Evolutionary conservation across 2,329 filamentous ascomycete species (phyloP), one percentile per base, ranked within the genome.

Genomic region (Monosporascus sp.): DNA sequence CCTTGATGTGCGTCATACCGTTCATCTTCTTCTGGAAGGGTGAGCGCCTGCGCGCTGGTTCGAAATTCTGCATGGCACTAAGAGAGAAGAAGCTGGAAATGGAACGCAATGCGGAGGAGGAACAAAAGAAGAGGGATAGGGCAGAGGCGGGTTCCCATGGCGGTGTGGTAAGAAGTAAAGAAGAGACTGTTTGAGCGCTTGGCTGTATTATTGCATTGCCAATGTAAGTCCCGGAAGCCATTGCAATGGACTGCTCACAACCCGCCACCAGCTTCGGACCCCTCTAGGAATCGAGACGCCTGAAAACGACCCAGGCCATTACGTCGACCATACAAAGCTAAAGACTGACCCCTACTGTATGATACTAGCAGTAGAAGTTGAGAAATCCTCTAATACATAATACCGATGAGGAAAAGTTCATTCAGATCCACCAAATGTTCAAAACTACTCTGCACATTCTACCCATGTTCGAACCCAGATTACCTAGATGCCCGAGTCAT

Each of bases 61-160:
- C 79, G 49, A 77, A 72, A 54, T 88, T 88, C 60, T 88, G 84
- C 60, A 79, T 81, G 60, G 80, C 81, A 47, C 64, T 88, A 51
- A 72, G 72, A 51, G 68, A 79, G 65, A 68, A 72, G 53, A 83
- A 78, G 60, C 72, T 73, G 27, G 74, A 78, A 58, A 68, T 77
- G 69, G 64, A 70, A 51, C 65, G 66, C 14, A 70, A 64, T 52
- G 68, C 70, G 8, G 70, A 75, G 39, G 70, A 72, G 47, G 65
- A 72, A 57, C 52, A 51, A 39, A 37, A 39, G 43, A 54, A 44
- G 48, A 55, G 22, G 27, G 50, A 37, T 8, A 63, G 63, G 25
- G 47, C 35, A 6, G 38, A 31, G 24, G 37, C 35, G 41, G 25
- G 24, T 31, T 17, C 14, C 24, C 11, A 25, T 5, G 44, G 35